phyloP scores from a whole-genome alignment of 495 filamentous ascomycete genomes.

The Aspergillus diversus region DNA sequence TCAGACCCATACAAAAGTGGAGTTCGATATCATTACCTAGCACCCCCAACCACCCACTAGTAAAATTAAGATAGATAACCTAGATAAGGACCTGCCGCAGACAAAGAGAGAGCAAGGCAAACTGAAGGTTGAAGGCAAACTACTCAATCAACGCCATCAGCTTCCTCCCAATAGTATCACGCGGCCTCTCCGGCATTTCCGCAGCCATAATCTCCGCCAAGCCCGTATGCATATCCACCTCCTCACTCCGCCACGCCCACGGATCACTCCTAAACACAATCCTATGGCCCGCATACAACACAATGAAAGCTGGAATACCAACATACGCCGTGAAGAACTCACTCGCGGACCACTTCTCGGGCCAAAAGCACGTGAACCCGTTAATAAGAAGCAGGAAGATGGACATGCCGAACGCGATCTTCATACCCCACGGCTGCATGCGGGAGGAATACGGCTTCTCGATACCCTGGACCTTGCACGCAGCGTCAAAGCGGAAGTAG shows the following conservation, averaged over 20 bases:
- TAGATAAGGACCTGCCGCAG: neutral
- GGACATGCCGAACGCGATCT: constrained; percentile 51
- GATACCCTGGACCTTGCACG: constrained; percentile 53
- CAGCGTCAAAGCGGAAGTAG: constrained; percentile 64
- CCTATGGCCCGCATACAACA: constrained; percentile 59
- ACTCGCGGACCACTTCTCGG: constrained; percentile 52
- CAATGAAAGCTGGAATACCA: constrained; percentile 60
- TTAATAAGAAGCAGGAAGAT: constrained; percentile 59
- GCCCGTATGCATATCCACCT: constrained; percentile 63
- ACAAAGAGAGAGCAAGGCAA: neutral
- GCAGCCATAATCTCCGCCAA: constrained; percentile 56
- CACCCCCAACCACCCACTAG: too few species aligned
- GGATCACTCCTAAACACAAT: constrained; percentile 49
- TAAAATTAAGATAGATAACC: neutral
- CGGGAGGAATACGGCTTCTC: constrained; percentile 55
- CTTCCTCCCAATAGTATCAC: constrained; percentile 41
- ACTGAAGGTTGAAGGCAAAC: constrained; percentile 3
- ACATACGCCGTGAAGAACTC: constrained; percentile 67
- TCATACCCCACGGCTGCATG: constrained; percentile 59
- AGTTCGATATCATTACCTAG: too few species aligned
- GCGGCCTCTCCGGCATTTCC: constrained; percentile 42
- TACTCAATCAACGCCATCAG: constrained; percentile 31
- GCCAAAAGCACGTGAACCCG: constrained; percentile 67
- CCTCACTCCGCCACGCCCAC: constrained; percentile 54
- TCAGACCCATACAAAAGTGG: too few species aligned